Evolutionary conservation across 208 protist species (phyloP).

Genomic region (Porcisia hertigi): DNA sequence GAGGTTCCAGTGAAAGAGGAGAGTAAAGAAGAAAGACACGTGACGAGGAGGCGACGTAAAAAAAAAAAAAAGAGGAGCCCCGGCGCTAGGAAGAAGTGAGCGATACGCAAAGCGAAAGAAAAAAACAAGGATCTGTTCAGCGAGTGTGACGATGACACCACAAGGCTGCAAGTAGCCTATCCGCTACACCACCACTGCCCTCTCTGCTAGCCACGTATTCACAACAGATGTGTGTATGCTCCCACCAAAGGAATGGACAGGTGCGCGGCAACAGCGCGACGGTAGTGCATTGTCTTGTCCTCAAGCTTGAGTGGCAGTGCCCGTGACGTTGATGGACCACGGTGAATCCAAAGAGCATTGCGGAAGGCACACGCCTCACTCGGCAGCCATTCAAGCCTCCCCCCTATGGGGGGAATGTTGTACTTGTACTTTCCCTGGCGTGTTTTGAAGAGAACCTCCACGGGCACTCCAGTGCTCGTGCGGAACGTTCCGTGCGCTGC

Average conservation of each 20-base stretch:
- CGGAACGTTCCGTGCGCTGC: slow-evolving; percentile 9
- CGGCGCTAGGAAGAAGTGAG: neutral
- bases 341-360: slow-evolving; percentile 24
- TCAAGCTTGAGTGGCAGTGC: slow-evolving; percentile 5
- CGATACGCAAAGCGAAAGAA: neutral
- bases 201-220: neutral
- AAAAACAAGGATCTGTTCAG: neutral
- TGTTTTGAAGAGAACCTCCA: slow-evolving; percentile 2
- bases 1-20: no score
- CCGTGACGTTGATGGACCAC: slow-evolving; percentile 36
- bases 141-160: neutral
- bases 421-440: slow-evolving; percentile 15
- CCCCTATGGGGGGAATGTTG: slow-evolving; percentile 5
- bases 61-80: neutral
- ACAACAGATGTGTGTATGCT: neutral
- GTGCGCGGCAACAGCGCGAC: neutral
- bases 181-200: neutral
- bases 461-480: neutral
- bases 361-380: neutral
- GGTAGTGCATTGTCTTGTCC: slow-evolving; percentile 6
- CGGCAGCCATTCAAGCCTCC: neutral
- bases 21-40: neutral
- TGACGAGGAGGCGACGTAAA: neutral
- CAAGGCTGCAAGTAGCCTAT: neutral
- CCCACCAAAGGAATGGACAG: neutral